Evolutionary conservation across 345 rosid genomes (phyloP).

Genomic region (Draba incana): DNA sequence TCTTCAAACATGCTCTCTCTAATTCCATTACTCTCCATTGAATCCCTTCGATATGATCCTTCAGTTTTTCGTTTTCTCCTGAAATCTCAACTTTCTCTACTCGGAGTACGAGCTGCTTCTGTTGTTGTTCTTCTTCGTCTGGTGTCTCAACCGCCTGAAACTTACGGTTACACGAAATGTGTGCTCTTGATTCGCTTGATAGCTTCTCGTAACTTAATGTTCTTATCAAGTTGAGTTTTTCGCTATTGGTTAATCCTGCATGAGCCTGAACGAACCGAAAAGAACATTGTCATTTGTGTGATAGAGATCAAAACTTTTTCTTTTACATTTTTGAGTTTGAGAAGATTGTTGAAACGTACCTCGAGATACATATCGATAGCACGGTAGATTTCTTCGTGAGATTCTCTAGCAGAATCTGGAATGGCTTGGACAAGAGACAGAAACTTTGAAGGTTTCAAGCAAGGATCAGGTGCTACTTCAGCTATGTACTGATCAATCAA

Average conservation of each 20-base stretch:
- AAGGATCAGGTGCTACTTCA: constrained; percentile 96
- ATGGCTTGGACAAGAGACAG: constrained; percentile 58
- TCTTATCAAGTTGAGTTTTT: constrained; percentile 62
- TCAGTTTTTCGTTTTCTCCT: constrained; percentile 54
- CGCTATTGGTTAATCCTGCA: constrained; percentile 65
- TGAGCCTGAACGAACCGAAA: constrained; percentile 56
- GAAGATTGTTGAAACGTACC: constrained; percentile 48
- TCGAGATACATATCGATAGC: constrained; percentile 81
- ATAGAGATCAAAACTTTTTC: constrained; percentile 13
- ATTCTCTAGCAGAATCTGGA: constrained; percentile 76
- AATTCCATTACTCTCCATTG: constrained; percentile 83
- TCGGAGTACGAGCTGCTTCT: constrained; percentile 34
- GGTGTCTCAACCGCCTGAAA: constrained; percentile 62
- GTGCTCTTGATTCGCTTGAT: constrained; percentile 56
- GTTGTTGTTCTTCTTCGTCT: constrained; percentile 44
- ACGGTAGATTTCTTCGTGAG: constrained; percentile 62
- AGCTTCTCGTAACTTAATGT: constrained; percentile 73
- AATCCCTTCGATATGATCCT: constrained; percentile 74
- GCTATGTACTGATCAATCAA: constrained; percentile 80
- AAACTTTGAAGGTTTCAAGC: constrained; percentile 70
- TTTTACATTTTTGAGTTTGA: background rate
- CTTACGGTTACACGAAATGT: constrained; percentile 60
- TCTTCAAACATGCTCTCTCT: constrained; percentile 79
- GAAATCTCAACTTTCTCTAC: constrained; percentile 55
- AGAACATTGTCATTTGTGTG: background rate